Evolutionary conservation across 305 asterid species (phyloP).

Genomic region (Fraxinus platypoda): DNA sequence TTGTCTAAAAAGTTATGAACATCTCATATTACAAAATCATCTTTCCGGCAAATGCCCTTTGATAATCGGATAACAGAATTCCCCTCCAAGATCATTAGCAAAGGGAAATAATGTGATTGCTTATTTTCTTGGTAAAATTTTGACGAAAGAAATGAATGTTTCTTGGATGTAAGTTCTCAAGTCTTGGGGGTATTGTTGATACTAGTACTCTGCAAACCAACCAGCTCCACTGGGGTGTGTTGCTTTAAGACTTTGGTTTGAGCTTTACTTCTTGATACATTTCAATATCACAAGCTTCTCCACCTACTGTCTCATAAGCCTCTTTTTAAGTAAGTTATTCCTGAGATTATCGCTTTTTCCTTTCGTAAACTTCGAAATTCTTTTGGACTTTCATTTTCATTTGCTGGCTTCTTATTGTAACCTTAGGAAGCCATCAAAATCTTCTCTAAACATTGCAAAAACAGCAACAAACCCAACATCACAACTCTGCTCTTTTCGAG

Average conservation of each 20-base stretch:
- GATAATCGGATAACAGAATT: background rate
- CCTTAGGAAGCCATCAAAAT: background rate
- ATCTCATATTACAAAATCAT: background rate
- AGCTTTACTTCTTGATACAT: background rate
- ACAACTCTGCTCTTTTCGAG: background rate
- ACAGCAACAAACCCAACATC: background rate
- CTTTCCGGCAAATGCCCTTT: background rate
- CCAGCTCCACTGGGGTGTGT: background rate
- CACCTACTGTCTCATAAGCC: background rate
- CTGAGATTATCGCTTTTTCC: background rate
- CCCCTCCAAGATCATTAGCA: background rate
- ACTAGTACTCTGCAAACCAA: too few relatives aligned
- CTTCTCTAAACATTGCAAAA: background rate
- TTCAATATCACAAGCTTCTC: background rate
- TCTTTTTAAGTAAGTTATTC: background rate
- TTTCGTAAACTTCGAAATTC: background rate
- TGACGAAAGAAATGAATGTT: background rate
- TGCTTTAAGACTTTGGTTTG: background rate
- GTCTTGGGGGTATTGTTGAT: background rate
- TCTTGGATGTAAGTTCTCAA: background rate
- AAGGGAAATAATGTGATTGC: background rate
- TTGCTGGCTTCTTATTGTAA: background rate
- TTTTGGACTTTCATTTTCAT: background rate
- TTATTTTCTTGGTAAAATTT: background rate
- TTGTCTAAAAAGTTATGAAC: background rate